These are phyloP conservation scores for Ulmus americana DNA, from an alignment of 331 rosid species.

Conservation along the genomic window DNA sequence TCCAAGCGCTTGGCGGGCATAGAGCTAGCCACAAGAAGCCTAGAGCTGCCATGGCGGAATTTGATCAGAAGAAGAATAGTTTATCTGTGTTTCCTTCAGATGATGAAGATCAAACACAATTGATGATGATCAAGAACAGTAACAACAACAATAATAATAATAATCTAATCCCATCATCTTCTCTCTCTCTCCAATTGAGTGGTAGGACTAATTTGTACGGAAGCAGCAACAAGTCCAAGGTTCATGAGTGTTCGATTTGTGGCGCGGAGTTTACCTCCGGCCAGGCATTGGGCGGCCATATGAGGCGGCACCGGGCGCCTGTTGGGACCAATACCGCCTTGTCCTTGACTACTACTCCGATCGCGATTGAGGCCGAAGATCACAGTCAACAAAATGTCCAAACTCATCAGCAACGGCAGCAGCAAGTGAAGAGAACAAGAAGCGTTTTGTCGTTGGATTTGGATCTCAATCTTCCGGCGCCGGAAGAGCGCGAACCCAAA, in stretches of 20 bases:
- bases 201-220: conserved; percentile 22
- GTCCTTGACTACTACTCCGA: conserved; percentile 37
- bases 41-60: conserved; percentile 21
- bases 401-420: conserved; percentile 15
- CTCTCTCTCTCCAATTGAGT: conserved; percentile 42
- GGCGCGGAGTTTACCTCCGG: conserved; percentile 85
- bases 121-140: conserved; percentile 22
- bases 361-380: conserved; percentile 24
- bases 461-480: conserved; percentile 99
- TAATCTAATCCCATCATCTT: conserved; percentile 9
- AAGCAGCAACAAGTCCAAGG: conserved; percentile 24
- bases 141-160: not conserved
- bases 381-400: conserved; percentile 8
- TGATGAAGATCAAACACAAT: conserved; percentile 45
- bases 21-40: conserved; percentile 88
- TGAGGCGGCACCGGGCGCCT: conserved; percentile 73
- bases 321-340: conserved; percentile 32
- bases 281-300: conserved; percentile 87
- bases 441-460: conserved; percentile 64
- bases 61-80: conserved; percentile 21
- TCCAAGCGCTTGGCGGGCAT: conserved; percentile 86
- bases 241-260: conserved; percentile 79
- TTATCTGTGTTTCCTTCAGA: conserved; percentile 27
- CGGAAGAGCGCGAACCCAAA: conserved; percentile 67
- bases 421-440: conserved; percentile 35